A percentile compares a stretch with the other conserved stretches of the same genome.
These are phyloP conservation scores for Naganishia randhawae DNA, from an alignment of 768 basidiomycete species.

Conservation along the genomic window DNA sequence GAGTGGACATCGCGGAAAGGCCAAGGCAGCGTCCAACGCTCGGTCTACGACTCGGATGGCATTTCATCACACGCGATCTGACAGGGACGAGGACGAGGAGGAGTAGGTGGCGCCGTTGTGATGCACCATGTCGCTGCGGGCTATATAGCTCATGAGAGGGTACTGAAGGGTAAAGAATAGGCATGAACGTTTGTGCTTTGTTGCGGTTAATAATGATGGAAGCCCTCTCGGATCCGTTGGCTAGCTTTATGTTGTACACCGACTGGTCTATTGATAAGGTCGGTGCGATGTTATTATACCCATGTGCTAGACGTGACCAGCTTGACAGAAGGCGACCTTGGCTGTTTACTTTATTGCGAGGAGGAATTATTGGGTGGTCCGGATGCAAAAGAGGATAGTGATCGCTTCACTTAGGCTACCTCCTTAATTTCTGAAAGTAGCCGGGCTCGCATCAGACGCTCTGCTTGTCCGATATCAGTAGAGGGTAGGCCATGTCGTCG, in stretches of 20 bases:
- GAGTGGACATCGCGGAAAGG: no score
- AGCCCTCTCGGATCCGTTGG: background rate
- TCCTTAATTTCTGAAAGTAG: no score
- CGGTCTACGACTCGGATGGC: background rate
- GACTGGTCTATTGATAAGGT: background rate
- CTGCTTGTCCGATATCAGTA: no score
- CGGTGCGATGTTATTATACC: background rate
- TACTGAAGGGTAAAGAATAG: constrained; percentile 14
- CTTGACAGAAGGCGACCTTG: background rate
- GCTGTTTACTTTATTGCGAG: background rate
- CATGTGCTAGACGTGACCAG: background rate
- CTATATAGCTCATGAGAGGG: no score
- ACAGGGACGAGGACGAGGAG: background rate
- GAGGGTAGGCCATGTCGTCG: no score
- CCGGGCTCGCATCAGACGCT: no score
- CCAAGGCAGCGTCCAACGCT: background rate
- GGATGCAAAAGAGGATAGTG: no score
- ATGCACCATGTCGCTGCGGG: no score
- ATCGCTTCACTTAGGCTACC: no score
- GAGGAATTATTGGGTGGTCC: no score
- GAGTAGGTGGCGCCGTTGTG: background rate
- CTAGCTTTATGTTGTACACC: constrained; percentile 4
- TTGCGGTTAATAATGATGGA: background rate
- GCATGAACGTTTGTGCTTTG: constrained; percentile 7
- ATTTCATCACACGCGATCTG: background rate